Evolutionary conservation across 768 basidiomycete genomes (phyloP).

Genomic region (Phylloporus arenicola): DNA sequence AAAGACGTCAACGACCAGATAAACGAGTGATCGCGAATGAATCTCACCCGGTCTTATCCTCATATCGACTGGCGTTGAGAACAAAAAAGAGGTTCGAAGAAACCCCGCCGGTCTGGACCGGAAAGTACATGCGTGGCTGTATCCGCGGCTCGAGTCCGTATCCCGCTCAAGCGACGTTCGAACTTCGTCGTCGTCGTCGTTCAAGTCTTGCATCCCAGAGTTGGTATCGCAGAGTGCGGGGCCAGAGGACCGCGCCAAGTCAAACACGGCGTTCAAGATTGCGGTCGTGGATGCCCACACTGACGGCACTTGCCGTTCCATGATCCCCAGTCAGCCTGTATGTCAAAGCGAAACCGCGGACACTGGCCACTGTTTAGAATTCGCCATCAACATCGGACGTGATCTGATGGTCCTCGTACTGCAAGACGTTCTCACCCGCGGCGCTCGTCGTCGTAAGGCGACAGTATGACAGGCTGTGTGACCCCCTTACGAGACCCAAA

Average conservation of each 20-base stretch:
- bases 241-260: neutral
- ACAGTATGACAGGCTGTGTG: conserved; percentile 14
- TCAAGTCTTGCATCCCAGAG: neutral
- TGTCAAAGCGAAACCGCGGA: neutral
- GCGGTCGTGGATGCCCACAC: neutral
- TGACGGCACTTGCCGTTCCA: neutral
- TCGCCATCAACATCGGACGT: neutral
- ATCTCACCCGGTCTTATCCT: neutral
- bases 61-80: neutral
- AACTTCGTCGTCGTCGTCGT: neutral
- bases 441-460: conserved; percentile 1
- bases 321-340: neutral
- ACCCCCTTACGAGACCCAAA: conserved; percentile 17
- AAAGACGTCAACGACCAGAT: neutral
- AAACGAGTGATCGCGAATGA: neutral
- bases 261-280: neutral
- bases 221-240: neutral
- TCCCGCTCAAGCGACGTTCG: neutral
- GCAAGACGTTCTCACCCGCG: neutral
- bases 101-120: neutral
- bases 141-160: neutral
- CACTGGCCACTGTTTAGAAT: neutral
- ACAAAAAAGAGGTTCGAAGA: neutral
- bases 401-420: neutral
- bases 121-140: neutral